Base-by-base conservation (phyloP, 208 protist genomes). In the Trypanosoma congolense region DNA sequence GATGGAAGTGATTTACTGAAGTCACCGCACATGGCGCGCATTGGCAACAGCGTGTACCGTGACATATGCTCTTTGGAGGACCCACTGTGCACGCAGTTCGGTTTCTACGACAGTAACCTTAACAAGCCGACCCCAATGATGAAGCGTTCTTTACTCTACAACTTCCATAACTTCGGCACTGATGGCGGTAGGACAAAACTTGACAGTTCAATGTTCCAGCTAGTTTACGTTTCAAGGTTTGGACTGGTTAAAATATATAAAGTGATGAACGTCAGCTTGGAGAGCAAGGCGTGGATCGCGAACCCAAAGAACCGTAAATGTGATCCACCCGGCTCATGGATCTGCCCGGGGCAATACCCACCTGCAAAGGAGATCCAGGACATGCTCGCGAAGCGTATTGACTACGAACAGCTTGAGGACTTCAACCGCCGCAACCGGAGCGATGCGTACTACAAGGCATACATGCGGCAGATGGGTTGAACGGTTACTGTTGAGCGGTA, bases 171-270 rank as follows among this genome's bases (percentile, higher is more conserved):
- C 22, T 43, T 51, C 45, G 47, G 57, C n/a, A 29, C 30, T 1
- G 9, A 26, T 33, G 29, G 9, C 4, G 56, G 46, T 10, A 54
- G 67, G 12, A 24, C 21, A 25, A 1, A n/a, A 31, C 30, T 69
- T 26, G 43, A 56, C 21, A 18, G 9, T 1, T 56, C 48, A 1
- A 38, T 83, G 22, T 88, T 90, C 35, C 70, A 96, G 48, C 77
- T 96, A 38, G 93, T 87, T 18, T 98, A 94, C 80, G 96, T 92
- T 1, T 96, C 97, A n/a, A 53, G 83, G 21, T 92, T 98, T 74
- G 97, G 96, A 70, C 78, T 99, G 24, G 96, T 98, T 36, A 81
- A 97, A 61, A 95, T 99, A 56, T 99, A 98, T 80, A 93, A 92
- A 65, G 97, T 99, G 22, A 82, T 90, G 63, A 80, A 93, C 41